These are phyloP conservation scores for Tolypocladium album DNA, from an alignment of 2,329 filamentous ascomycete species.

Conservation along the genomic window DNA sequence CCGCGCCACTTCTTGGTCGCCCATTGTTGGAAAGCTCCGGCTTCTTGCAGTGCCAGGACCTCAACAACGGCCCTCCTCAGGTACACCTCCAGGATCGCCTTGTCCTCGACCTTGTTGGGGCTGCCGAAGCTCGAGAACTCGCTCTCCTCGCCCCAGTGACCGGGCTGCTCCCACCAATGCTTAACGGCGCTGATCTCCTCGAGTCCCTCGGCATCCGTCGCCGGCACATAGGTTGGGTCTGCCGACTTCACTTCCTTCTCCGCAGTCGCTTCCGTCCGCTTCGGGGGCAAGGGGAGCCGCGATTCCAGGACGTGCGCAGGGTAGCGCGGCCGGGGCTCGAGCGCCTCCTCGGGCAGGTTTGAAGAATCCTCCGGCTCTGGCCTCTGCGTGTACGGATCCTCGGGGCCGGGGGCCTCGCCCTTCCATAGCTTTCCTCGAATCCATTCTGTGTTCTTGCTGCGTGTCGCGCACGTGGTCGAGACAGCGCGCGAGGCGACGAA, in stretches of 20 bases:
- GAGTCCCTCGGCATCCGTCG: constrained; percentile 31
- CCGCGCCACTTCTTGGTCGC: constrained; percentile 21
- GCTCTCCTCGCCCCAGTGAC: constrained; percentile 38
- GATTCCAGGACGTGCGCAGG: constrained; percentile 16
- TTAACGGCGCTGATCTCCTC: constrained; percentile 34
- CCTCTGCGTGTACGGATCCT: constrained; percentile 27
- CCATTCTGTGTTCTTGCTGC: constrained; percentile 23
- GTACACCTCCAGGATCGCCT: constrained; percentile 33
- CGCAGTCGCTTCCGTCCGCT: constrained; percentile 19
- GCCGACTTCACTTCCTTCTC: constrained; percentile 18
- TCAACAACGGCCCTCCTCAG: constrained; percentile 42
- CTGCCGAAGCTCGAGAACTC: constrained; percentile 33
- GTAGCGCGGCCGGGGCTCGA: constrained; percentile 7
- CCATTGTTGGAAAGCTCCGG: constrained; percentile 18
- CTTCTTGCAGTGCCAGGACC: constrained; percentile 31
- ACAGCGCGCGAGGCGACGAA: constrained; percentile 17
- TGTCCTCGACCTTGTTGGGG: constrained; percentile 28
- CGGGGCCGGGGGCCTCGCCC: constrained; percentile 24
- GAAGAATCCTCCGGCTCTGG: constrained; percentile 14
- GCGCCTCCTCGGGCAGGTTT: constrained; percentile 20
- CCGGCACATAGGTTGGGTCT: constrained; percentile 34
- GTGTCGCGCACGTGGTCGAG: constrained; percentile 22
- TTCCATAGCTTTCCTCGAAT: constrained; percentile 29
- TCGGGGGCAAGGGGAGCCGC: constrained; percentile 21
- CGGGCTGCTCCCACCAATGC: constrained; percentile 43